phyloP scores from a whole-genome alignment of 2,329 filamentous ascomycete genomes.

The Lecanicillium sp. region DNA sequence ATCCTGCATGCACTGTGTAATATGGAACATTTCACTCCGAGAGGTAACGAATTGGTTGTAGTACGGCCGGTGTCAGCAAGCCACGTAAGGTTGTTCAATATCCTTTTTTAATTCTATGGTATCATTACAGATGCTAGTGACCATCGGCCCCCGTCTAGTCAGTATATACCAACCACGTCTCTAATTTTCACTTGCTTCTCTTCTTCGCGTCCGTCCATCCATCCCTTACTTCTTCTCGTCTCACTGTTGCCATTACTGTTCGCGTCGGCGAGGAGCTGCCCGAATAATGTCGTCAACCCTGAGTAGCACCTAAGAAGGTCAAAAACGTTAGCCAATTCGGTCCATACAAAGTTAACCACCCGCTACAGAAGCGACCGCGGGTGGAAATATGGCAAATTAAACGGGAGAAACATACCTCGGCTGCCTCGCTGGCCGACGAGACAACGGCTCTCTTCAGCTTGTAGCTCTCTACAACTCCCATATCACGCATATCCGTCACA shows the following conservation, averaged over 20 bases:
- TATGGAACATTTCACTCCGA: too few relatives aligned
- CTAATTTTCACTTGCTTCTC: not conserved
- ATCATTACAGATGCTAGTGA: conserved; percentile 30
- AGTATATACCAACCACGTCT: conserved; percentile 2
- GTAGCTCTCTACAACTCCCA: conserved; percentile 95
- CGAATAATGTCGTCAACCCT: conserved; percentile 98
- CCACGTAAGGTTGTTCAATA: too few relatives aligned
- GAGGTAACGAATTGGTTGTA: too few relatives aligned
- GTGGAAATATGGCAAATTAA: too few relatives aligned
- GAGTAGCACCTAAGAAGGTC: conserved; percentile 61
- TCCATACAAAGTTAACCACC: too few relatives aligned
- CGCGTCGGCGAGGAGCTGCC: conserved; percentile 63
- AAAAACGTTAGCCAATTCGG: conserved; percentile 15
- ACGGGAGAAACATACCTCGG: conserved; percentile 65
- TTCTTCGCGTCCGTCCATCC: not conserved
- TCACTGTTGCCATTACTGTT: conserved; percentile 17
- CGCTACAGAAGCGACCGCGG: too few relatives aligned
- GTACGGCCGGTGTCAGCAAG: too few relatives aligned
- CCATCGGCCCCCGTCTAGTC: conserved; percentile 13
- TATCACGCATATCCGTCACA: conserved; percentile 89
- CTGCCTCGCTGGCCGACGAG: conserved; percentile 89
- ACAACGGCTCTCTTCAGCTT: conserved; percentile 99
- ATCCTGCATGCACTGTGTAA: too few relatives aligned
- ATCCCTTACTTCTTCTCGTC: conserved; percentile 13
- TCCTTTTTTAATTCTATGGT: conserved; percentile 24